Percentiles rank a stretch among this genome's conserved stretches.
These are phyloP conservation scores for Bimuria novae-zelandiae DNA, from an alignment of 2,329 filamentous ascomycete genomes.

Conservation along the genomic window DNA sequence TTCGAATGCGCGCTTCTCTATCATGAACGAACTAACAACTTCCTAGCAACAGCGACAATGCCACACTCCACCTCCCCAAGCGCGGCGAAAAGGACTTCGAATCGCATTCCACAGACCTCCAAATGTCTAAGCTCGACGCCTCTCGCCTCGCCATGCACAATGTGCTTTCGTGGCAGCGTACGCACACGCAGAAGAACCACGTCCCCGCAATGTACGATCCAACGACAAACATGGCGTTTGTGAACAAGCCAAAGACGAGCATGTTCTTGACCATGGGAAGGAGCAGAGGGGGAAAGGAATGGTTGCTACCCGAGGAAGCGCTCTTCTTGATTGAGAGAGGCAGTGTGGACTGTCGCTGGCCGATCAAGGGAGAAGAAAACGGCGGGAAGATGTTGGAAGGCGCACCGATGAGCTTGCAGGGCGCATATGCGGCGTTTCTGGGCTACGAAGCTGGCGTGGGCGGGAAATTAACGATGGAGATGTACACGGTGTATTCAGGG, in stretches of 20 bases:
- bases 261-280: slow-evolving; percentile 78
- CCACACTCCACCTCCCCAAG: slow-evolving; percentile 70
- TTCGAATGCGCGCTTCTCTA: not conserved
- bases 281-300: slow-evolving; percentile 58
- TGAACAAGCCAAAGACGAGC: slow-evolving; percentile 74
- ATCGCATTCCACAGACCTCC: slow-evolving; percentile 82
- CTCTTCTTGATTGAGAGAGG: slow-evolving; percentile 88
- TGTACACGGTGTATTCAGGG: slow-evolving; percentile 86
- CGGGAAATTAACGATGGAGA: slow-evolving; percentile 67
- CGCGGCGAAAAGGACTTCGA: slow-evolving; percentile 98
- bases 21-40: slow-evolving; percentile 2
- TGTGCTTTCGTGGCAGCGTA: slow-evolving; percentile 76
- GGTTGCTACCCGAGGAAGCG: slow-evolving; percentile 90
- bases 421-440: slow-evolving; percentile 83
- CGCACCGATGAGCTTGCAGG: slow-evolving; percentile 87
- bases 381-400: slow-evolving; percentile 56
- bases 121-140: slow-evolving; percentile 76
- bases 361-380: slow-evolving; percentile 47
- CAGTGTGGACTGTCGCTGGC: slow-evolving; percentile 86
- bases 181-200: slow-evolving; percentile 70
- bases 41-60: slow-evolving; percentile 20
- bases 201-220: slow-evolving; percentile 76
- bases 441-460: slow-evolving; percentile 64
- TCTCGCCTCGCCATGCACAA: slow-evolving; percentile 89
- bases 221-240: slow-evolving; percentile 60